Conservation (phyloP, 441 rosid genomes). For the Adansonia gregorii region DNA sequence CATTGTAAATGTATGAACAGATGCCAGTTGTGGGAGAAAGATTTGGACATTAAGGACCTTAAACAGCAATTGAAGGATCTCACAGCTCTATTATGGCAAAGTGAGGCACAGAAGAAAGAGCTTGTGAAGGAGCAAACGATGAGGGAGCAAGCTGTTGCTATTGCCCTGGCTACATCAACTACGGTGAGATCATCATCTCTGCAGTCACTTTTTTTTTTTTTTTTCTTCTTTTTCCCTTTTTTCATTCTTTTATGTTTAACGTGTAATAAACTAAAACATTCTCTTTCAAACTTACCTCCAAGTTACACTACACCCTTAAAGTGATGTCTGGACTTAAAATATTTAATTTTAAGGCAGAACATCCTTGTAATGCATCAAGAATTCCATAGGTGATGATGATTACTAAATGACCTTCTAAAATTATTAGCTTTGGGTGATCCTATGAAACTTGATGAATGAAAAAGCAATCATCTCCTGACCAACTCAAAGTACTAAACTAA, state of each 20-base stretch:
- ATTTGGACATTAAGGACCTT: slow-evolving; percentile 55
- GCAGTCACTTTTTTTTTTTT: neutral
- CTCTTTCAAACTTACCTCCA: slow-evolving; percentile 8
- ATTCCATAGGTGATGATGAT: slow-evolving; percentile 2
- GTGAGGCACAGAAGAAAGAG: slow-evolving; percentile 59
- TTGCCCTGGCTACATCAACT: slow-evolving; percentile 55
- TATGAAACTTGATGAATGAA: slow-evolving; percentile 4
- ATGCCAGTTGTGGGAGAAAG: slow-evolving; percentile 63
- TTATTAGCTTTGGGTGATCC: neutral
- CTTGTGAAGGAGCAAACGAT: slow-evolving; percentile 56
- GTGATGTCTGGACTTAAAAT: neutral
- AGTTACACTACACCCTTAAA: neutral
- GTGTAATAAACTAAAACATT: neutral
- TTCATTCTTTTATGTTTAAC: neutral
- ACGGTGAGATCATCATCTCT: slow-evolving; percentile 39
- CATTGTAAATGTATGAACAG: slow-evolving; percentile 36
- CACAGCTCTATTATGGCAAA: slow-evolving; percentile 50
- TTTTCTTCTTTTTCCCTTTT: neutral
- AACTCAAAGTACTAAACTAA: neutral
- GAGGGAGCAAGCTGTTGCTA: slow-evolving; percentile 62
- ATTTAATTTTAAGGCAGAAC: slow-evolving; percentile 8
- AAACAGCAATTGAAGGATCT: slow-evolving; percentile 63
- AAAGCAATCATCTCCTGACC: neutral
- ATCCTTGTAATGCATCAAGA: neutral
- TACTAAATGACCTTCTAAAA: slow-evolving; percentile 5